phyloP scores from a whole-genome alignment of 1,284 basidiomycete genomes.

The Ceratobasidium sp. region DNA sequence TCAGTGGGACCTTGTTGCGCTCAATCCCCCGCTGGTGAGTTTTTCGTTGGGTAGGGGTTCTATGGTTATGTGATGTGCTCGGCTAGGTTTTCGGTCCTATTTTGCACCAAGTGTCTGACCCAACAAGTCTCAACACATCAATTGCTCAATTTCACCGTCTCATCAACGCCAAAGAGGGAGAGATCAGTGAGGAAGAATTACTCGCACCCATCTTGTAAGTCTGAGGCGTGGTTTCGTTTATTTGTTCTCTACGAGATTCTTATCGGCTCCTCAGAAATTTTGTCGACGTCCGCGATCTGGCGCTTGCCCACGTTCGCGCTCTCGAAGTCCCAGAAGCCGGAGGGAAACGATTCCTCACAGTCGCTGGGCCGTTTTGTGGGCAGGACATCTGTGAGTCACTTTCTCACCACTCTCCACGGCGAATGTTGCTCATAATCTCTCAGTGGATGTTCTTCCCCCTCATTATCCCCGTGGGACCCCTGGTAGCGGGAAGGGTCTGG shows the following conservation, averaged over 20 bases:
- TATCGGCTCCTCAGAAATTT: background rate
- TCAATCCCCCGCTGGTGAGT: conserved; percentile 48
- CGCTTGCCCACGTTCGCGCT: conserved; percentile 62
- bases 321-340: conserved; percentile 62
- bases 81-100: conserved; percentile 52
- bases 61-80: too few relatives aligned
- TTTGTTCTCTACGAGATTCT: too few relatives aligned
- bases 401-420: background rate
- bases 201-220: conserved; percentile 24
- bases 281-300: conserved; percentile 70
- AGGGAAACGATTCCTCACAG: conserved; percentile 64
- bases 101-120: conserved; percentile 16
- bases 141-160: conserved; percentile 19
- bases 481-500: conserved; percentile 50
- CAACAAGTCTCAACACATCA: conserved; percentile 26
- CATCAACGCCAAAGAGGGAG: conserved; percentile 3
- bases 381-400: conserved; percentile 12
- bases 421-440: too few relatives aligned
- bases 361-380: conserved; percentile 46
- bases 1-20: conserved; percentile 45
- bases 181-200: conserved; percentile 13
- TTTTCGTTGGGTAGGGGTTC: too few relatives aligned
- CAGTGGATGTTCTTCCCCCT: conserved; percentile 7
- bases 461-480: conserved; percentile 47
- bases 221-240: too few relatives aligned